These are phyloP conservation scores for Astrothelium subdiscretum DNA, from an alignment of 495 filamentous ascomycete species.

Conservation along the genomic window DNA sequence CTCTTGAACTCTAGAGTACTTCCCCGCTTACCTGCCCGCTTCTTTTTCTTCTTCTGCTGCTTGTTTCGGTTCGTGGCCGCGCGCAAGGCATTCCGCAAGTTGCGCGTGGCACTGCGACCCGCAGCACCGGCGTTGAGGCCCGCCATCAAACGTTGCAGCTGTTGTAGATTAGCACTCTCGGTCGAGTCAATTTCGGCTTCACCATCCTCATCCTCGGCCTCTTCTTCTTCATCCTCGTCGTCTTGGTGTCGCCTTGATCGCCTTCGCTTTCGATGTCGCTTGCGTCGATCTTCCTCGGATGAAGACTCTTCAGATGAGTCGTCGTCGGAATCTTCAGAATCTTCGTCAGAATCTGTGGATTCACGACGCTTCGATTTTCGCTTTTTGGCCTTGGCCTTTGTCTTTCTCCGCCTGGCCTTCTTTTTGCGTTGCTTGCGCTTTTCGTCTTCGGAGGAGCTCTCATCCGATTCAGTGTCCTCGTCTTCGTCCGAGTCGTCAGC, in stretches of 20 bases:
- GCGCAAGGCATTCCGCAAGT: neutral
- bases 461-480: conserved; percentile 1
- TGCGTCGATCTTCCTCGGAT: neutral
- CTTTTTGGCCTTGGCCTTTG: conserved; percentile 12
- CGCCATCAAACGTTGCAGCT: conserved; percentile 7
- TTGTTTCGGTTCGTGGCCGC: conserved; percentile 17
- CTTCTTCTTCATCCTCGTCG: conserved; percentile 1
- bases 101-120: neutral
- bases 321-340: neutral
- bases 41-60: conserved; percentile 33
- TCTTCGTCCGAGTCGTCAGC: conserved; percentile 1
- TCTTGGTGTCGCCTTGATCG: neutral
- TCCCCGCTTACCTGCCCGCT: conserved; percentile 42
- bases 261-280: conserved; percentile 1
- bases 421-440: conserved; percentile 5
- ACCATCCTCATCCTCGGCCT: conserved; percentile 1
- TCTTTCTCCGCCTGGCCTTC: conserved; percentile 2
- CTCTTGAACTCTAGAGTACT: conserved; percentile 72
- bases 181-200: neutral
- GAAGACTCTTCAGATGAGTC: neutral
- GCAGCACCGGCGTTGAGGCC: conserved; percentile 1
- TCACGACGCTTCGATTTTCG: conserved; percentile 4
- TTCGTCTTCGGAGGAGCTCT: conserved; percentile 8
- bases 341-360: conserved; percentile 6
- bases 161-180: neutral